These are phyloP conservation scores for Puccinellia tenuiflora DNA, from an alignment of 176 grass and related monocot species.

Conservation along the genomic window DNA sequence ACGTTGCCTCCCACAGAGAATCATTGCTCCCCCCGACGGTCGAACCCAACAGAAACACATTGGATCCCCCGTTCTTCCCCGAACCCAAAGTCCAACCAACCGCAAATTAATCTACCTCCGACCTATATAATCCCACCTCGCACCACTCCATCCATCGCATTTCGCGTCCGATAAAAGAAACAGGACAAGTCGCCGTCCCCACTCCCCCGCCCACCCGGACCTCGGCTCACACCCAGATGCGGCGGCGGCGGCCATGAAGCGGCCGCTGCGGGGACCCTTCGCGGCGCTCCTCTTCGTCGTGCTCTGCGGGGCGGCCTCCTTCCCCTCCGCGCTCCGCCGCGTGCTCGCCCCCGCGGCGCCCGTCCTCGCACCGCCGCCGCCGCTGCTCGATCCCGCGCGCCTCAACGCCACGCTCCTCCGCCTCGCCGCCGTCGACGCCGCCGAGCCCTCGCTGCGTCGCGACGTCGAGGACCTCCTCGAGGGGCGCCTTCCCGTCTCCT, in stretches of 20 bases:
- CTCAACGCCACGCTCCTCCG: constrained; percentile 71
- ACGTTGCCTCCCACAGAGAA: not conserved
- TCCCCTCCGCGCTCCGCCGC: constrained; percentile 23
- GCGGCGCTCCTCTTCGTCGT: constrained; percentile 45
- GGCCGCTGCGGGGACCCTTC: constrained; percentile 44
- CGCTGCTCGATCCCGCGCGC: not conserved
- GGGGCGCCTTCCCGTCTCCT: constrained; percentile 47
- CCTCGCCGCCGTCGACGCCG: constrained; percentile 47
- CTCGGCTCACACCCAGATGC: constrained; percentile 16
- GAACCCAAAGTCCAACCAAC: constrained; percentile 47
- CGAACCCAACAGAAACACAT: constrained; percentile 21
- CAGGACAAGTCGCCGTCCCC: constrained; percentile 4
- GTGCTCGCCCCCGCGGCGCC: not conserved
- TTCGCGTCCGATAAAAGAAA: not conserved
- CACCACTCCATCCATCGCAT: not conserved
- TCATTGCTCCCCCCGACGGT: constrained; percentile 12
- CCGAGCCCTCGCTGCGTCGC: constrained; percentile 41
- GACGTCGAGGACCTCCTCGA: constrained; percentile 73
- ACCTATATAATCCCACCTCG: constrained; percentile 11
- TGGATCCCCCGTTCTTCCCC: constrained; percentile 37
- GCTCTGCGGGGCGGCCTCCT: constrained; percentile 33
- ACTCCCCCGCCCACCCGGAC: not conserved
- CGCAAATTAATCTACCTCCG: not conserved
- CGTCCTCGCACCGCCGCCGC: not conserved
- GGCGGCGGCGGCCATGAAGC: constrained; percentile 38